Evolutionary conservation across 164 flowering plant genomes (phyloP), one percentile per base, ranked within the genome.

Genomic region (Amborella trichopoda): DNA sequence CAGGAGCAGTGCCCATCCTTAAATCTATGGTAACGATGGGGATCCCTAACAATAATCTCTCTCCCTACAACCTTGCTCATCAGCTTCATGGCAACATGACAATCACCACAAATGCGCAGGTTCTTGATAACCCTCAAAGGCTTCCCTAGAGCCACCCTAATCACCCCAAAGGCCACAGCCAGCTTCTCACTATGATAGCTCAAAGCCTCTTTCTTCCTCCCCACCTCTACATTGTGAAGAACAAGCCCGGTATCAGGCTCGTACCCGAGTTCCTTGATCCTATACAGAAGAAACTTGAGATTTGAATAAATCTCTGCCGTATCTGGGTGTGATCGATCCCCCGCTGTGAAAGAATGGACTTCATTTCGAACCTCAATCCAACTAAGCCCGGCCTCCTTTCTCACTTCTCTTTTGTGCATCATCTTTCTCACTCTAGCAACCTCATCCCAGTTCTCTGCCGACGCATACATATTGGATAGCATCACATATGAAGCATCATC

Each of bases 131-230:
- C 23, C 20, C 48, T 18, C n/a, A 44, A 23, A 3, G 26, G 26
- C 9, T 11, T 25, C 28, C 48, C 48, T 12, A 9, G 28, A 10
- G 48, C 3, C n/a, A 19, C 26, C 9, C 3, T 4, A 17, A 44
- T 27, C 23, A 44, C n/a, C n/a, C 28, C 48, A 24, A 23, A 44
- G 23, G 48, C 26, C 3, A 44, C 11, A 6, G 45, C 45, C 45
- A 41, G 45, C 23, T 41, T 41, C 45, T 20, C 45, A 41, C 45
- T 41, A 25, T 41, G 45, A 13, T 41, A 41, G 22, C 6, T 18
- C 23, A 41, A 21, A 3, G 45, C 18, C 1, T 23, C 17, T 25
- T 23, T 30, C 28, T 19, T 44, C 28, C 26, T 9, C 28, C 2
- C 48, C 3, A 12, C 28, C 3, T 44, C 48, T 13, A 22, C 9